Evolutionary conservation across 192 early-diverging fungal species (phyloP), one percentile per base, ranked within the genome.

Genomic region (Diversispora epigaea): DNA sequence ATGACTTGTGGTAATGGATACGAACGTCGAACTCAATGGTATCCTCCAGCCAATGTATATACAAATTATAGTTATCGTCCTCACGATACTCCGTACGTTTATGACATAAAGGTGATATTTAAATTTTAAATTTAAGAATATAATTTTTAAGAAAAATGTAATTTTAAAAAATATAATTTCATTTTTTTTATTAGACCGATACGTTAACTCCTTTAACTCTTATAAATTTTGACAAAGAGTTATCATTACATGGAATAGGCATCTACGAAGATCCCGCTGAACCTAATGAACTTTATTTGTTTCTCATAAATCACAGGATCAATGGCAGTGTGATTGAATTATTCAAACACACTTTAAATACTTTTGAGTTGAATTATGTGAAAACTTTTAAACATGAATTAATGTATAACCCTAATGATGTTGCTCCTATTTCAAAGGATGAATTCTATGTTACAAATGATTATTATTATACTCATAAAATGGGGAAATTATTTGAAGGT

Each of bases 401-500:
- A 9, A 83, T 89, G 4, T 55, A 44, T n/a, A 81, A 82, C 10
- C 86, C 88, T 1, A 89, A 89, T 52, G 84, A 89, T 63, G 82
- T 89, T 47, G 82, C 85, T 10, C 85, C 88, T 15, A 73, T 78
- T 6, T 87, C 86, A 4, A 80, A 75, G 17, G 68, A 78, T 46
- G 80, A 84, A 12, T 89, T 89, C 60, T 89, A 89, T 75, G 82
- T 85, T 4, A 86, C 86, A 17, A 89, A 89, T 73, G 88, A 89
- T 52, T 56, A 83, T 67, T 47, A 49, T 32, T 72, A 82, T 49
- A 60, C 22, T 9, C 21, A 68, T 3, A n/a, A n/a, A n/a, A n/a
- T 76, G 78, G 6, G 79, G 80, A 80, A 82, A 57, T 65, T 58
- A 4, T 46, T 84, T 43, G 86, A 89, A 75, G 64, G 84, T 70